These are phyloP conservation scores for Penicillium maclennaniae DNA, from an alignment of 495 filamentous ascomycete genomes.

Conservation along the genomic window DNA sequence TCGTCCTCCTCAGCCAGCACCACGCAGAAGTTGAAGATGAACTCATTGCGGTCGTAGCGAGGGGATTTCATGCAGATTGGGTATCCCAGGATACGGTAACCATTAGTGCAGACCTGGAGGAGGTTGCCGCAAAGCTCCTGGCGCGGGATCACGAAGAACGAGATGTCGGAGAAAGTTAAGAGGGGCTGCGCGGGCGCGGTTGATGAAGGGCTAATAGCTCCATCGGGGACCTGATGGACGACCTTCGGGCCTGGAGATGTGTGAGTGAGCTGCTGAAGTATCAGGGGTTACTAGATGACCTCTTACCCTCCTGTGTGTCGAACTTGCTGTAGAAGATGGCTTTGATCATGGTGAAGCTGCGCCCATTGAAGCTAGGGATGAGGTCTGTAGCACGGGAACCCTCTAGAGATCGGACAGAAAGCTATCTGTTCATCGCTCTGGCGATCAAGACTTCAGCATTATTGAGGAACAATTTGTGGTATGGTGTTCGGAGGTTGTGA, in stretches of 20 bases:
- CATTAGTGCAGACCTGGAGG: constrained; percentile 71
- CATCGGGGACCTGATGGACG: constrained; percentile 56
- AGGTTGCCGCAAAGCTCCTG: constrained; percentile 83
- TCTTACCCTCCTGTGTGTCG: constrained; percentile 77
- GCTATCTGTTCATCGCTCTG: neutral
- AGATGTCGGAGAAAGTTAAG: constrained; percentile 76
- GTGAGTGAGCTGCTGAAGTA: constrained; percentile 8
- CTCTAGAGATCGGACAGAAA: neutral
- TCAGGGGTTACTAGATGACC: neutral
- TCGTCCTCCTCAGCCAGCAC: constrained; percentile 72
- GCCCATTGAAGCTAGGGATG: constrained; percentile 7
- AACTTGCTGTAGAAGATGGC: constrained; percentile 95
- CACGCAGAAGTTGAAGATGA: constrained; percentile 95
- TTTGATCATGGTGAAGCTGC: constrained; percentile 60
- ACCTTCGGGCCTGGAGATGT: constrained; percentile 62
- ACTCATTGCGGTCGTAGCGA: constrained; percentile 85
- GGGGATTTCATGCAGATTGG: constrained; percentile 79
- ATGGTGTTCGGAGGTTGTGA: neutral
- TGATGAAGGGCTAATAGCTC: constrained; percentile 64
- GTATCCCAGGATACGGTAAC: constrained; percentile 79
- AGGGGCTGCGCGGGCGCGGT: constrained; percentile 52
- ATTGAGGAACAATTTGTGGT: neutral
- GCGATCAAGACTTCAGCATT: neutral
- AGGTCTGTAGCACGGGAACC: neutral
- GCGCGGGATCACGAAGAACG: constrained; percentile 87